phyloP scores from a whole-genome alignment of 148 eudicot species.

The Limonium bicolor region DNA sequence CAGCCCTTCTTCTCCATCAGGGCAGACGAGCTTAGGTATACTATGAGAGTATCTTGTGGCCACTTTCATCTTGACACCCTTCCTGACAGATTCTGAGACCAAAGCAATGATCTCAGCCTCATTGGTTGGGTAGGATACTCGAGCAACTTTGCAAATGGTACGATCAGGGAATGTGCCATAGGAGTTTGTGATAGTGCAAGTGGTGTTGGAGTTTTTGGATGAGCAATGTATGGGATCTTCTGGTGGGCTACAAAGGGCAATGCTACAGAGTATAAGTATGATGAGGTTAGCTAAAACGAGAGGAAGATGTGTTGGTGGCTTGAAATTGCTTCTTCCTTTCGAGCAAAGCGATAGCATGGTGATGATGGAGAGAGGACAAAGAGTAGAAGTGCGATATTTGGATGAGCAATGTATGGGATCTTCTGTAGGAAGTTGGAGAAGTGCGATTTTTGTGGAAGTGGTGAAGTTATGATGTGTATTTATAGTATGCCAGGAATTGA shows the following conservation, averaged over 20 bases:
- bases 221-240: conserved; percentile 47
- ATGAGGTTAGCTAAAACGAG: too few relatives aligned
- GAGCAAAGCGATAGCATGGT: too few relatives aligned
- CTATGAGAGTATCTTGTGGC: conserved; percentile 50
- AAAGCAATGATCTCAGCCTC: conserved; percentile 38
- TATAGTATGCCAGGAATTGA: too few relatives aligned
- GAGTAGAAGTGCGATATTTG: too few relatives aligned
- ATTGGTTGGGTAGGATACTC: conserved; percentile 28
- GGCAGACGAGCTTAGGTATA: conserved; percentile 49
- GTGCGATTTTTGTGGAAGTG: too few relatives aligned
- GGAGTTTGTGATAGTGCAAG: conserved; percentile 58
- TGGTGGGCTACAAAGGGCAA: conserved; percentile 47
- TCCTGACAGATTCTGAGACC: conserved; percentile 29
- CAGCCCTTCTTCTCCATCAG: conserved; percentile 43
- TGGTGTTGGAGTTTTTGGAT: not conserved
- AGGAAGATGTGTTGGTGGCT: too few relatives aligned
- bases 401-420: too few relatives aligned
- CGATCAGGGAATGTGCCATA: conserved; percentile 59
- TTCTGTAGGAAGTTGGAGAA: too few relatives aligned
- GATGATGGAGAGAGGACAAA: too few relatives aligned
- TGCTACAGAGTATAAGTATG: too few relatives aligned
- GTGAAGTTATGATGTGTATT: too few relatives aligned
- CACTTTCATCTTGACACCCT: conserved; percentile 38
- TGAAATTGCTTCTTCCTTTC: too few relatives aligned
- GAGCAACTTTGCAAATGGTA: conserved; percentile 32